A percentile compares a stretch with the other conserved stretches of the same genome.
Conservation (phyloP, 2,329 filamentous ascomycete genomes). For the Albophoma yamanashiensis region DNA sequence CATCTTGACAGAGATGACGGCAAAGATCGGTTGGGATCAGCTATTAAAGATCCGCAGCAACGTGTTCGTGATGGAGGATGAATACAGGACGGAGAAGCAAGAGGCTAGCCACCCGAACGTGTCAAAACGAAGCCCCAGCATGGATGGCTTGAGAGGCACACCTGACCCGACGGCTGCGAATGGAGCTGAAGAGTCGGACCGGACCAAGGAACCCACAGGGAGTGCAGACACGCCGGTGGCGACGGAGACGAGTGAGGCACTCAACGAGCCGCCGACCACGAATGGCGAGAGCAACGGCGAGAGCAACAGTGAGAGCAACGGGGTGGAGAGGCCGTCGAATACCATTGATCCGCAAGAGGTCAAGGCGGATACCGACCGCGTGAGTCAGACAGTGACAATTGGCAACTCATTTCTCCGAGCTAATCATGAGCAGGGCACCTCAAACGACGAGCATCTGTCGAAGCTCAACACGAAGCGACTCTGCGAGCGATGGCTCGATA, state of each 20-base stretch:
- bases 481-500: slow-evolving; percentile 96
- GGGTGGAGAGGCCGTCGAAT: slow-evolving; percentile 68
- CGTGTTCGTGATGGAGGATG: slow-evolving; percentile 99
- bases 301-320: slow-evolving; percentile 26
- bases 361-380: slow-evolving; percentile 64
- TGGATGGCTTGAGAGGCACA: slow-evolving; percentile 63
- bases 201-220: not conserved
- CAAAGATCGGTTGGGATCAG: slow-evolving; percentile 96
- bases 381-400: slow-evolving; percentile 25
- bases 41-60: slow-evolving; percentile 88
- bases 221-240: not conserved
- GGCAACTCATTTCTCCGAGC: not conserved
- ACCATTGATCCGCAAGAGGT: slow-evolving; percentile 67
- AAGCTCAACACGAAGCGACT: slow-evolving; percentile 95
- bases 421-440: slow-evolving; percentile 38
- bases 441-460: slow-evolving; percentile 64
- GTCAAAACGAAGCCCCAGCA: slow-evolving; percentile 63
- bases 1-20: slow-evolving; percentile 88
- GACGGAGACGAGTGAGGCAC: not conserved
- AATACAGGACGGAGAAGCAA: slow-evolving; percentile 84
- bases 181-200: slow-evolving; percentile 27
- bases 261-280: not conserved
- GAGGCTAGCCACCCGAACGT: slow-evolving; percentile 37
- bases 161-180: slow-evolving; percentile 45
- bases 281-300: slow-evolving; percentile 21